These are phyloP conservation scores for Oryza brachyantha DNA, from an alignment of 176 grass and related monocot genomes.

Conservation along the genomic window DNA sequence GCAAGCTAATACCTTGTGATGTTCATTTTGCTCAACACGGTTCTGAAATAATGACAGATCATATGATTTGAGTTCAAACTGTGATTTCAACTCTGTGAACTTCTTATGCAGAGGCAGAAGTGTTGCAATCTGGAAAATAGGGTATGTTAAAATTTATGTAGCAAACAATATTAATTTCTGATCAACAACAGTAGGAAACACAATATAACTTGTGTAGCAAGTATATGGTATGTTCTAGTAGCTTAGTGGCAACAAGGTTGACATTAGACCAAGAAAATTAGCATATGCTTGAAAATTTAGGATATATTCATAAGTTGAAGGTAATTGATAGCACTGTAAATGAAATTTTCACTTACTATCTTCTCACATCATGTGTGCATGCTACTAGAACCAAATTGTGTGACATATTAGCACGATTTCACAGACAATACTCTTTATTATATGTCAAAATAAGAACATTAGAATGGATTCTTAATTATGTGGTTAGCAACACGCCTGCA, in stretches of 20 bases:
- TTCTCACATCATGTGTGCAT: not conserved
- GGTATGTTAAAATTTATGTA: conserved; percentile 20
- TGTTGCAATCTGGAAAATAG: conserved; percentile 53
- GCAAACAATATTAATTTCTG: not conserved
- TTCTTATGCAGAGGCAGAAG: conserved; percentile 74
- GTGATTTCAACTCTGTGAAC: conserved; percentile 64
- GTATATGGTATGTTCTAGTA: not conserved
- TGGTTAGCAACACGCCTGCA: not conserved
- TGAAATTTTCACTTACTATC: not conserved
- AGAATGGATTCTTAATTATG: not conserved
- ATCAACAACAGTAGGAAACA: not conserved
- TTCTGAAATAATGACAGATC: conserved; percentile 91
- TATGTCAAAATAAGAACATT: not conserved
- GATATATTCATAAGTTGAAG: not conserved
- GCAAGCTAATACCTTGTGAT: conserved; percentile 77
- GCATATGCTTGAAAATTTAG: not conserved
- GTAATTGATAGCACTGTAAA: not conserved
- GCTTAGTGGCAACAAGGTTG: not conserved
- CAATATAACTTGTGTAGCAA: not conserved
- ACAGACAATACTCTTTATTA: not conserved
- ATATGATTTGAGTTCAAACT: conserved; percentile 92
- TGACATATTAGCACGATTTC: not conserved
- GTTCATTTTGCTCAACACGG: conserved; percentile 95
- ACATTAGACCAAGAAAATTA: conserved; percentile 5
- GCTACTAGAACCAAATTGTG: not conserved